phyloP scores from a whole-genome alignment of 2,329 filamentous ascomycete species.

The Aspergillus proliferans region DNA sequence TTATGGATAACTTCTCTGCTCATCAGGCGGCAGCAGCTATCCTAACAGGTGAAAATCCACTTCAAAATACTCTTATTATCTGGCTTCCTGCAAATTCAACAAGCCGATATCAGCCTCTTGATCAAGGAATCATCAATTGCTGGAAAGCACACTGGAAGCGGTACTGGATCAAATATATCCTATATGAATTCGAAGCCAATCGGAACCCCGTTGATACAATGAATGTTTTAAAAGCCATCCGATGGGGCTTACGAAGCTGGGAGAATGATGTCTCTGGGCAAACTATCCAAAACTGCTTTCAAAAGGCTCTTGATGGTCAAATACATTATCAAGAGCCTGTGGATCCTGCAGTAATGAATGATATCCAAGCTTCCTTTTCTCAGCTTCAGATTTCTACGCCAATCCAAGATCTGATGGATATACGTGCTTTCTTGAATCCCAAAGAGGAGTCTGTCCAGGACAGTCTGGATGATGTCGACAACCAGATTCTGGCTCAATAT shows the following conservation, averaged over 20 bases:
- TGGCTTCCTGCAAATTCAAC: conserved; percentile 5
- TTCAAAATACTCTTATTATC: conserved; percentile 7
- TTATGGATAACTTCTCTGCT: conserved; percentile 10
- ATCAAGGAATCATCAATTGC: conserved; percentile 1
- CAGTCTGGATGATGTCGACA: conserved; percentile 2
- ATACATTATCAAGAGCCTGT: background rate
- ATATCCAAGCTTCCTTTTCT: conserved; percentile 1
- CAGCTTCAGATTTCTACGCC: conserved; percentile 1
- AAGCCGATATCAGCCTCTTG: conserved; percentile 5
- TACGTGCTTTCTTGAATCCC: conserved; percentile 1
- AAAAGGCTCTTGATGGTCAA: conserved; percentile 2
- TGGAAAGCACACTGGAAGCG: background rate
- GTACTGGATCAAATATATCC: background rate
- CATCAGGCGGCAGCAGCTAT: conserved; percentile 5
- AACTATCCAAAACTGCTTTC: conserved; percentile 5
- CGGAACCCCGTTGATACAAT: background rate
- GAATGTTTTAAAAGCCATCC: conserved; percentile 5
- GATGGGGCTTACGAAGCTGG: conserved; percentile 8
- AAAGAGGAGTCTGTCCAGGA: conserved; percentile 7
- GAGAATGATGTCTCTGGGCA: conserved; percentile 1
- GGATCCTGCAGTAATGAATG: background rate
- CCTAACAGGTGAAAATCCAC: background rate
- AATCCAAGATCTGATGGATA: conserved; percentile 3
- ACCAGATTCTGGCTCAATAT: background rate
- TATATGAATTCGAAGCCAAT: background rate